Evolutionary conservation across 768 basidiomycete species (phyloP).

Genomic region (Dacryopinax primogenitus): DNA sequence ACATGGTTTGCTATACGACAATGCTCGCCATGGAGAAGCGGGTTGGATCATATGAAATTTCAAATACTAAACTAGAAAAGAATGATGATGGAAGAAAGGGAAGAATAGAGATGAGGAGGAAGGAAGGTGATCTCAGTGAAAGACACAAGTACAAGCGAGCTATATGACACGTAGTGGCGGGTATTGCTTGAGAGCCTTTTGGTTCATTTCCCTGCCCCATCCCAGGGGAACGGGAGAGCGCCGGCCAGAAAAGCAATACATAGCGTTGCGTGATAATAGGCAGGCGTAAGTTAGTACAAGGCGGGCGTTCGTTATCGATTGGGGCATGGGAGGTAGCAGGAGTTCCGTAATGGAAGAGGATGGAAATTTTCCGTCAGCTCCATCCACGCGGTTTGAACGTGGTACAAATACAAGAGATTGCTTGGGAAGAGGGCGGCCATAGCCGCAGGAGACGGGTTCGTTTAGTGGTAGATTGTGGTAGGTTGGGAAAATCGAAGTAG

Average conservation of each 20-base stretch:
- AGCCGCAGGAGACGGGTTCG: conserved; percentile 1
- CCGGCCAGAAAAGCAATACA: too few relatives aligned
- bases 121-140: neutral
- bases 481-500: neutral
- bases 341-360: neutral
- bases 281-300: too few relatives aligned
- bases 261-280: too few relatives aligned
- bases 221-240: too few relatives aligned
- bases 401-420: neutral
- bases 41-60: neutral
- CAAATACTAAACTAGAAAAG: neutral
- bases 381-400: neutral
- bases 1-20: neutral
- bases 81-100: conserved; percentile 1
- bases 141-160: neutral
- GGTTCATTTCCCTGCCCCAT: too few relatives aligned
- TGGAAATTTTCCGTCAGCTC: too few relatives aligned
- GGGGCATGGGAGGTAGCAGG: neutral
- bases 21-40: neutral
- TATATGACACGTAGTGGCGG: neutral
- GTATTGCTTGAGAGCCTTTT: neutral
- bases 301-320: neutral
- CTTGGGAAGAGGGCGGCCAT: neutral
- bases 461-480: too few relatives aligned
- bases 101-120: neutral